Evolutionary conservation across 2,329 filamentous ascomycete species (phyloP).

Genomic region (Calonectria hongkongensis): DNA sequence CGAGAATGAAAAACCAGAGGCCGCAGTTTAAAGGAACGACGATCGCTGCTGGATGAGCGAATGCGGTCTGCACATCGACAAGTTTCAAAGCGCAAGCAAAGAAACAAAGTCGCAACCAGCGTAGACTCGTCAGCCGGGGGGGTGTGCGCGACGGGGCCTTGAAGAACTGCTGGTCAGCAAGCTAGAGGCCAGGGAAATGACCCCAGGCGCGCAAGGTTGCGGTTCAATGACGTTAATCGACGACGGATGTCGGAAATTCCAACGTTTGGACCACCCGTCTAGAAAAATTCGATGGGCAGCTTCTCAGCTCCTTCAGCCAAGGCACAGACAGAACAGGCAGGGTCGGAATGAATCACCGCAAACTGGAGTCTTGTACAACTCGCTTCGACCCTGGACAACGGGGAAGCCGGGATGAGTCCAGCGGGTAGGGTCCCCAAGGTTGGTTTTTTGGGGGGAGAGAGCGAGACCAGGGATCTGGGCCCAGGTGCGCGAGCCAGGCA

Average conservation of each 20-base stretch:
- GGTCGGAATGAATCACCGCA: slow-evolving; percentile 41
- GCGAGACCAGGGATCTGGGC: slow-evolving; percentile 44
- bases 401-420: slow-evolving; percentile 49
- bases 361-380: slow-evolving; percentile 47
- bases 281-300: slow-evolving; percentile 23
- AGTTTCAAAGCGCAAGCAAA: slow-evolving; percentile 29
- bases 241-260: slow-evolving; percentile 30
- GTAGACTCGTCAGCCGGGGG: slow-evolving; percentile 12
- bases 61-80: slow-evolving; percentile 22
- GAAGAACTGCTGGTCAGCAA: slow-evolving; percentile 26
- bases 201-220: slow-evolving; percentile 29
- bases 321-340: slow-evolving; percentile 38
- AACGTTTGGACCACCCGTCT: slow-evolving; percentile 33
- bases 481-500: slow-evolving; percentile 14
- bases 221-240: slow-evolving; percentile 40
- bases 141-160: slow-evolving; percentile 8
- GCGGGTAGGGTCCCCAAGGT: slow-evolving; percentile 39
- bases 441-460: slow-evolving; percentile 42
- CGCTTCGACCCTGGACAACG: slow-evolving; percentile 52
- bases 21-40: not conserved
- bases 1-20: slow-evolving; percentile 27
- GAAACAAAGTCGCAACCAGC: slow-evolving; percentile 35
- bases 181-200: slow-evolving; percentile 35
- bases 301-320: slow-evolving; percentile 46
- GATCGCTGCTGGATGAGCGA: slow-evolving; percentile 33